Base-by-base conservation (phyloP, 78 protist genomes). In the Dictyostelium capitatum region DNA sequence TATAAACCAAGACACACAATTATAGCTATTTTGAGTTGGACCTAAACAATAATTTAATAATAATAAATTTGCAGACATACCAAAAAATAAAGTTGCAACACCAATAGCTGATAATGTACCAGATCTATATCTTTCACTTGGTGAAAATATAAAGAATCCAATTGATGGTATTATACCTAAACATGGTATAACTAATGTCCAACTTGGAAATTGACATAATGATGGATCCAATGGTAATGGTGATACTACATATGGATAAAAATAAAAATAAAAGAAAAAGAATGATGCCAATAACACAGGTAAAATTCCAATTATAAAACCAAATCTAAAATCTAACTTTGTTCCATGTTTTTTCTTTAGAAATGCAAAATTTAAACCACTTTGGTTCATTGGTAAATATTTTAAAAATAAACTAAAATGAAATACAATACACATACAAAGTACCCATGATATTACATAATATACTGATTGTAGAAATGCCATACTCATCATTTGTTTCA, bases 61-160 rank as follows among this genome's bases (percentile, higher is more conserved):
- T 1, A 84, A 50, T 46, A 59, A n/a, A 0, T 73, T 50, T 37
- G 92, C 37, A 8, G 83, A 78, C 28, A 84, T 51, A 6, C 77
- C 50, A 46, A 84, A 74, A 37, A 84, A 23, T 7, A 84, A 30
- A 6, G 75, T 37, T 30, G 83, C 59, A 2, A 74, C 72, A 9
- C 92, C 92, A 59, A 84, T 74, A 0, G 92, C 73, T n/a, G 92
- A 75, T 25, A 84, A 20, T 12, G 67, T 25, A 50, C 92, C 92
- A 7, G 64, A 84, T 47, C 72, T 84, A 43, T 74, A 83, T 30
- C 91, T 50, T 72, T 83, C 91, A 41, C 80, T 32, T 9, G 17
- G 41, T 20, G 79, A 47, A 19, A 82, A 69, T 30, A 82, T 47
- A 8, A 82, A 69, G 9, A 65, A 1, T 17, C 51, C 2, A 11